Evolutionary conservation across 495 filamentous ascomycete species (phyloP), one percentile per base, ranked within the genome.

Genomic region (Lasiosphaeriaceae sp.): DNA sequence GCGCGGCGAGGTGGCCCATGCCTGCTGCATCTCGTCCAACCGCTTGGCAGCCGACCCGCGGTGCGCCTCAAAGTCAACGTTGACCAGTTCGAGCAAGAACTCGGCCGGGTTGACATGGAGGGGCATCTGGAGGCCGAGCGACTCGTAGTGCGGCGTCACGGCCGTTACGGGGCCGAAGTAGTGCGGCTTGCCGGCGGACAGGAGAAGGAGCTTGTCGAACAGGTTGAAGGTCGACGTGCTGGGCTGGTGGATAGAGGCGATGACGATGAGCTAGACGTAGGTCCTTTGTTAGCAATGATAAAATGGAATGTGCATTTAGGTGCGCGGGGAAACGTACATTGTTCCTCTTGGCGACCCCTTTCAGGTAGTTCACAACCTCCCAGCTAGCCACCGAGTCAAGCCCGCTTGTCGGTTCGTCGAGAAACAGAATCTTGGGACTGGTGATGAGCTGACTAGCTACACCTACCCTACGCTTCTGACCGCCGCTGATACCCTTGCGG

Each of bases 321-420:
- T 3, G 26, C 89, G 87, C 1, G 85, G 86, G 58, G 69, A 26
- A 6, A 61, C 79, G 50, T 66, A 88, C 84, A 46, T 87, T 88
- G 65, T 91, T 83, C 53, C 75, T 70, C 62, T 76, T 78, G 0
- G 84, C 89, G 45, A 92, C 74, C 21, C 80, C 74, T 76, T 85
- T 87, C 55, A 96, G 70, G 73, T 94, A 95, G 23, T 82, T 81
- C 8, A 96, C 78, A 57, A 96, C 92, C 0, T 86, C 90, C 71
- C 80, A 90, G 0, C 92, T 90, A 0, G 86, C 86, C 56, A 91
- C 89, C 37, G 84, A 86, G 66, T 94, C 90, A 31, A 94, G 69
- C 14, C 90, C 90, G 53, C 84, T 88, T 0, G 89, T 94, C 8
- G 89, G 90, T 66, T 92, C 90, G 66, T 94, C 90, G 49, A 94